A percentile compares a stretch with the other conserved stretches of the same genome.
Conservation (phyloP, 129 eudicot genomes). For the Flaveria linearis region DNA sequence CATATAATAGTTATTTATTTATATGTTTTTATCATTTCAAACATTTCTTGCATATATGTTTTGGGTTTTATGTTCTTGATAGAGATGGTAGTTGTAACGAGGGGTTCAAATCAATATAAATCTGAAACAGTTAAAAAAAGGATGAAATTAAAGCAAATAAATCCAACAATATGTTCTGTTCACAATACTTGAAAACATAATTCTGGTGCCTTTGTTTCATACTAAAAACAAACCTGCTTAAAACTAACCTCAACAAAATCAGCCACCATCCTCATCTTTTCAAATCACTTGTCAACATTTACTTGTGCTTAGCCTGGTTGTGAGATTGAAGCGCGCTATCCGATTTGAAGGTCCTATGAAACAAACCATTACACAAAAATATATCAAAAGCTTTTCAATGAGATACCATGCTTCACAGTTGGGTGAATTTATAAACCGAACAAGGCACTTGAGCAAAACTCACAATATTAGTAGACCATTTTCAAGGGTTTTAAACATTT, state of each 20-base stretch:
- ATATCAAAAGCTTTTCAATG: neutral
- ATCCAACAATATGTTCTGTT: neutral
- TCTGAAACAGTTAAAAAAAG: neutral
- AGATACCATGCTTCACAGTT: too few relatives aligned
- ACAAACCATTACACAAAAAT: neutral
- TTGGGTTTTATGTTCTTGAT: neutral
- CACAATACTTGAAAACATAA: neutral
- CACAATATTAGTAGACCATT: too few relatives aligned
- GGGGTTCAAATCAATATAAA: neutral
- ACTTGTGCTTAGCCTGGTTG: conserved; percentile 82
- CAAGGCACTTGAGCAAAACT: too few relatives aligned
- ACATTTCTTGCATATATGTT: too few relatives aligned
- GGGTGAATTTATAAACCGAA: too few relatives aligned
- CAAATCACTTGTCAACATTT: conserved; percentile 8
- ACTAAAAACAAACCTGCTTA: conserved; percentile 23
- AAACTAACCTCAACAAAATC: conserved; percentile 34
- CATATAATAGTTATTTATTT: too few relatives aligned
- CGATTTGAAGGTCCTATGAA: conserved; percentile 62
- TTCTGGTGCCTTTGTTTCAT: neutral
- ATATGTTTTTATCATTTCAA: too few relatives aligned
- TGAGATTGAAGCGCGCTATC: conserved; percentile 72
- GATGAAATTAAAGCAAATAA: neutral
- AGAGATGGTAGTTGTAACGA: neutral
- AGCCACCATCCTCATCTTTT: conserved; percentile 15
- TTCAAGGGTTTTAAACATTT: too few relatives aligned